These are phyloP conservation scores for Blastobotrys serpentis DNA, from an alignment of 1,139 yeast species.

Conservation along the genomic window DNA sequence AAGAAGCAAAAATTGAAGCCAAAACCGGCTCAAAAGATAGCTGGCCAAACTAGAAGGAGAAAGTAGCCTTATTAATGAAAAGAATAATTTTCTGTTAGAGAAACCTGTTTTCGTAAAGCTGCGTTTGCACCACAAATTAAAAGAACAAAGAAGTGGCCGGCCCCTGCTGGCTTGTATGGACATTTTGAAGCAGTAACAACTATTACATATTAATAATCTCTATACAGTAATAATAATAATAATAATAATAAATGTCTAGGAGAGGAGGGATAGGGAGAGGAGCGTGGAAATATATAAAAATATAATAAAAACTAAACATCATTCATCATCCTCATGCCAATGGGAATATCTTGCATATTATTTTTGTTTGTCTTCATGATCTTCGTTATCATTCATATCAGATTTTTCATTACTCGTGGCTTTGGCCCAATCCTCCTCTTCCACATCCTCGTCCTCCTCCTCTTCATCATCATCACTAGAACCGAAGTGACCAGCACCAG, in stretches of 20 bases:
- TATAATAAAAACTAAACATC: neutral
- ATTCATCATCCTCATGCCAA: too few relatives aligned
- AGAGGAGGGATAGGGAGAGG: neutral
- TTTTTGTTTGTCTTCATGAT: constrained; percentile 3
- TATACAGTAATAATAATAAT: too few relatives aligned
- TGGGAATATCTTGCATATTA: too few relatives aligned
- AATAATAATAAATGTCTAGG: neutral
- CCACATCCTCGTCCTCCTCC: constrained; percentile 28
- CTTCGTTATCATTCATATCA: constrained; percentile 24
- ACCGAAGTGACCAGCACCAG: constrained; percentile 34
- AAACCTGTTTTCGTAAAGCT: neutral
- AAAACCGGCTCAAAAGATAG: constrained; percentile 31
- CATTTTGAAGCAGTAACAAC: neutral
- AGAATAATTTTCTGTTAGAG: too few relatives aligned
- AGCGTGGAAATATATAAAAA: too few relatives aligned
- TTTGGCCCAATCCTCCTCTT: constrained; percentile 22
- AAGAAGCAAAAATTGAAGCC: constrained; percentile 25
- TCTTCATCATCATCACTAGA: constrained; percentile 51
- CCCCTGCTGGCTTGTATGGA: too few relatives aligned
- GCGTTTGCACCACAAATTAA: neutral
- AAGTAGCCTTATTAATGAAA: too few relatives aligned
- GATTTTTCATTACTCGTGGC: constrained; percentile 31
- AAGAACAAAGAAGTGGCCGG: too few relatives aligned
- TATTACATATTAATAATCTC: neutral
- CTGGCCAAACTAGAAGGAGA: constrained; percentile 23